Evolutionary conservation across 2,329 filamentous ascomycete genomes (phyloP).

Genomic region (Dactylonectria estremocensis): DNA sequence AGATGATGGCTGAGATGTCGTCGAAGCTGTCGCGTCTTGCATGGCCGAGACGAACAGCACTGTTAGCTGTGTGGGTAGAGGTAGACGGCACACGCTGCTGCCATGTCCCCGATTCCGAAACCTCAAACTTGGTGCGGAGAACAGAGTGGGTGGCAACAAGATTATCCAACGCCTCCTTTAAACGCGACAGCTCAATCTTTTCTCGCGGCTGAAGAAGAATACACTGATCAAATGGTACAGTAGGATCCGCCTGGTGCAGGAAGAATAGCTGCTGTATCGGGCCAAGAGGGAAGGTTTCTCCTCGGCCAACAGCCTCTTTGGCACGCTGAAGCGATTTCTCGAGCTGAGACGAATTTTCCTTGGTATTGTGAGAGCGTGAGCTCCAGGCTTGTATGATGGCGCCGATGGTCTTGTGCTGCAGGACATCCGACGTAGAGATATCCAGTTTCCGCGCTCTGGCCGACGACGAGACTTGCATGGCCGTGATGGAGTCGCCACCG

Average conservation of each 20-base stretch:
- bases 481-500: slow-evolving; percentile 28
- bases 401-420: slow-evolving; percentile 17
- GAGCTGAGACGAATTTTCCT: not conserved
- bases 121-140: slow-evolving; percentile 15
- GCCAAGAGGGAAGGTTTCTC: not conserved
- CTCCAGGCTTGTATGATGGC: slow-evolving; percentile 13
- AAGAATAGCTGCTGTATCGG: slow-evolving; percentile 32
- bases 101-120: slow-evolving; percentile 6
- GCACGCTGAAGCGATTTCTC: not conserved
- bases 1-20: slow-evolving; percentile 17
- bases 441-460: slow-evolving; percentile 12
- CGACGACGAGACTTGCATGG: slow-evolving; percentile 31
- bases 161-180: slow-evolving; percentile 14
- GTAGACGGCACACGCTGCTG: slow-evolving; percentile 12
- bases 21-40: slow-evolving; percentile 16
- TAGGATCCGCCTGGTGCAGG: slow-evolving; percentile 23
- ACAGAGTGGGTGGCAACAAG: slow-evolving; percentile 19
- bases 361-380: not conserved
- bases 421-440: slow-evolving; percentile 14
- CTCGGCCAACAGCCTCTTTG: not conserved
- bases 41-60: not conserved
- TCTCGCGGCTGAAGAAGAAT: slow-evolving; percentile 18
- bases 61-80: not conserved
- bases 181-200: not conserved
- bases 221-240: slow-evolving; percentile 19